Percentiles rank a stretch among this genome's conserved stretches.
Conservation (phyloP, 176 grass and related monocot genomes). For the Microstegium vimineum region DNA sequence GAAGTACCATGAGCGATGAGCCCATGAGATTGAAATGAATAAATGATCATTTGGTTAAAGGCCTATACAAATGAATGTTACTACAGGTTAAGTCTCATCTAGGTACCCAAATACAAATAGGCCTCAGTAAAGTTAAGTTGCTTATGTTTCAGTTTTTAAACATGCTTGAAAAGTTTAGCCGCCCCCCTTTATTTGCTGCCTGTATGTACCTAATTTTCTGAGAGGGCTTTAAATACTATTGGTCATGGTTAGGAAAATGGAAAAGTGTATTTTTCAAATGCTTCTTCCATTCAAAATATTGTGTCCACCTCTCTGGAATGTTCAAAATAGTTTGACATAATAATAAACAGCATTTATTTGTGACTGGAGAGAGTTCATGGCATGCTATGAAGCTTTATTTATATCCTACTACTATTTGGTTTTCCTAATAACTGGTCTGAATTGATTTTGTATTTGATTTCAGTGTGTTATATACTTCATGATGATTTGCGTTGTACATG, state of each 20-base stretch:
- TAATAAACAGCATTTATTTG: background rate
- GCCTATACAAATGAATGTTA: background rate
- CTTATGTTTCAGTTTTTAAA: conserved; percentile 11
- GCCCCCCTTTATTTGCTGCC: background rate
- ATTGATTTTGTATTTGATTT: background rate
- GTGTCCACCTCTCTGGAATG: background rate
- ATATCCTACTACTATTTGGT: background rate
- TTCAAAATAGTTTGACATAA: background rate
- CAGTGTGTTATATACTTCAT: background rate
- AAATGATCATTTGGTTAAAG: background rate
- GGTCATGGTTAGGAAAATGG: background rate
- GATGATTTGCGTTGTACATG: background rate
- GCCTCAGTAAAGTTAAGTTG: background rate
- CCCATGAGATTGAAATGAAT: background rate
- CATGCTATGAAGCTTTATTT: background rate
- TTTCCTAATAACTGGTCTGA: background rate
- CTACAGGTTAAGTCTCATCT: background rate
- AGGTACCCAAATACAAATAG: background rate
- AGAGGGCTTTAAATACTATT: background rate
- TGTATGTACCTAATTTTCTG: background rate
- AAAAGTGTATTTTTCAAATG: background rate
- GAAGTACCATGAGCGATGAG: background rate
- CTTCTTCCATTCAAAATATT: background rate
- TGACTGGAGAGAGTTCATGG: background rate
- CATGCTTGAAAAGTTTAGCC: background rate